Evolutionary conservation across 768 basidiomycete genomes (phyloP), one percentile per base, ranked within the genome.

Genomic region (Harrya chromipes): DNA sequence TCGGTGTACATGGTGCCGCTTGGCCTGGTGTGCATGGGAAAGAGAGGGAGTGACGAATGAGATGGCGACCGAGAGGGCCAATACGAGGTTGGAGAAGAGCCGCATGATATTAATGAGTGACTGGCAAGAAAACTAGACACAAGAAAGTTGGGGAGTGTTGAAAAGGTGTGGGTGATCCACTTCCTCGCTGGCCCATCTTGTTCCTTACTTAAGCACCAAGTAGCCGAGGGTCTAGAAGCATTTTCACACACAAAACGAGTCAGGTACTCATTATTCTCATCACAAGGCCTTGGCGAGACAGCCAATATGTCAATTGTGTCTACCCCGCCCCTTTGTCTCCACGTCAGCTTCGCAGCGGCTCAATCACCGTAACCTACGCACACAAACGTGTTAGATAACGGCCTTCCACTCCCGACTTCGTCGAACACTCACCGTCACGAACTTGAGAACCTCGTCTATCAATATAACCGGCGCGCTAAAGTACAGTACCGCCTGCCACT

Each of bases 401-500:
- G 17, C 21, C 21, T 23, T 47, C 17, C 21, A 11, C 12, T 11
- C 4, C 5, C 19, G 4, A 31, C 6, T 29, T 13, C 17, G 14
- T 9, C 17, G 13, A 45, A 13, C 10, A 66, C 85, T 67, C 59
- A 89, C 89, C 58, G 88, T 80, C 46, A 89, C 68, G 54, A 87
- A 84, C 68, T 98, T 98, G 63, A 98, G 74, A 21, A 87, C 60
- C 69, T 98, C 97, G 69, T 98, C 95, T 41, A 98, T 84, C 41
- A 89, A 44, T 34, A 99, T 64, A 29, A 99, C 93, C 17, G 95
- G 95, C 6, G 83, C 84, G 56, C 90, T 93, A 54, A 98, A 77
- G 57, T 76, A 81, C 53, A 99, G 68, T 9, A 99, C 94, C 16
- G 93, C 94, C 68, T 86, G 83, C 95, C 95, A 99, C 70, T 99